Percentiles rank a stretch among this genome's conserved stretches.
These are phyloP conservation scores for Amphibolis antarctica DNA, from an alignment of 106 monocot species.

Conservation along the genomic window DNA sequence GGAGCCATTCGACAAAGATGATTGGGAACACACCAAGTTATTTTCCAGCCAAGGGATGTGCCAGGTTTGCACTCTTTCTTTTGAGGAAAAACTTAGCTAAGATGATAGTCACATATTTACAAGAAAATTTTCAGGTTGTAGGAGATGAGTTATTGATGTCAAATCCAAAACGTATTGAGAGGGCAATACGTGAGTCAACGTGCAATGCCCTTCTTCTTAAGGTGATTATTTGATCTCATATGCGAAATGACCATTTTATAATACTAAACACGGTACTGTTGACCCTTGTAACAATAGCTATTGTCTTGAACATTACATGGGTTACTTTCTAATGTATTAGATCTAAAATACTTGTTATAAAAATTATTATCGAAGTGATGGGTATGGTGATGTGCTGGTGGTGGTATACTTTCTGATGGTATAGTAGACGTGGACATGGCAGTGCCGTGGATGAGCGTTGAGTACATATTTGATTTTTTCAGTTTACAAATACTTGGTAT, in stretches of 20 bases:
- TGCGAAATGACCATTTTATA: background rate
- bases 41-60: conserved; percentile 62
- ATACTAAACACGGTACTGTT: background rate
- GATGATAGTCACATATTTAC: conserved; percentile 7
- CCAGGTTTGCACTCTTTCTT: conserved; percentile 36
- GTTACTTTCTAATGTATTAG: too few relatives aligned
- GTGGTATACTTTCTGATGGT: too few relatives aligned
- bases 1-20: conserved; percentile 95
- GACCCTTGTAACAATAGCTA: too few relatives aligned
- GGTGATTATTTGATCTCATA: conserved; percentile 22
- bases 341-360: too few relatives aligned
- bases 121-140: conserved; percentile 55
- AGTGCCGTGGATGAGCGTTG: too few relatives aligned
- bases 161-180: conserved; percentile 71
- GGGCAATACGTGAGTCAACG: conserved; percentile 59
- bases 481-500: too few relatives aligned
- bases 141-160: conserved; percentile 91
- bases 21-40: conserved; percentile 76
- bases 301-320: too few relatives aligned
- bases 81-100: background rate
- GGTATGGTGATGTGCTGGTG: too few relatives aligned
- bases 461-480: too few relatives aligned
- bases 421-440: too few relatives aligned
- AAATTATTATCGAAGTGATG: too few relatives aligned
- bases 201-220: conserved; percentile 96